Evolutionary conservation across 1,284 basidiomycete species (phyloP), one percentile per base, ranked within the genome.

Genomic region (Dichomitus squalens): DNA sequence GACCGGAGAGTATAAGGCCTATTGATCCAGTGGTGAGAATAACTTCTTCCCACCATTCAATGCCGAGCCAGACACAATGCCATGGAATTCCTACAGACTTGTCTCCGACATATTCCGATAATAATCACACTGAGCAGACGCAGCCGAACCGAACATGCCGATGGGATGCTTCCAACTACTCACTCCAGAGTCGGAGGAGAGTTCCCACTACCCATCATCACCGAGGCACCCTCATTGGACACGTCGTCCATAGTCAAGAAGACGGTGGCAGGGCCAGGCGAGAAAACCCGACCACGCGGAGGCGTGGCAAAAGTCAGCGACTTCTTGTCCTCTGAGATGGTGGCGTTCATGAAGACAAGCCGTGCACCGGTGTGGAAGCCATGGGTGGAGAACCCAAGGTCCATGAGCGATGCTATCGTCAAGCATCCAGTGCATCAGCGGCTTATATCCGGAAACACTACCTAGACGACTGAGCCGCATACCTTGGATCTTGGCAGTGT

Each of bases 191-290:
- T 59, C 49, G 64, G 64, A 8, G 64, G 63, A 11, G 60, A 9
- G 12, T 55, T 61, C 7, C 78, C 78, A 57, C 68, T 73, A 11
- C 81, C 82, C 52, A 83, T 66, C 70, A 82, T 75, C 7, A 81
- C 69, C 60, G 73, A 72, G 49, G 70, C 71, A 16, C 79, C 82
- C 21, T 69, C 61, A 52, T 76, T 79, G 3, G 79, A 78, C 4
- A 84, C 76, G 29, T 79, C 80, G 59, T 81, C 77, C 25, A 84
- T 72, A 61, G 65, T 79, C 68, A 70, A 68, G 76, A 70, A 84
- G 68, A 73, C 72, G 66, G 48, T 66, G 59, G 73, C 84, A 7
- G 81, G 82, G 11, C 83, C 84, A 21, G 82, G 79, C 12, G 80
- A 80, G 61, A 79, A 81, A 20, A 83, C 72, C 12, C 74, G 70